Evolutionary conservation across 768 basidiomycete genomes (phyloP), one percentile per base, ranked within the genome.

Genomic region (Termitomyces sp.): DNA sequence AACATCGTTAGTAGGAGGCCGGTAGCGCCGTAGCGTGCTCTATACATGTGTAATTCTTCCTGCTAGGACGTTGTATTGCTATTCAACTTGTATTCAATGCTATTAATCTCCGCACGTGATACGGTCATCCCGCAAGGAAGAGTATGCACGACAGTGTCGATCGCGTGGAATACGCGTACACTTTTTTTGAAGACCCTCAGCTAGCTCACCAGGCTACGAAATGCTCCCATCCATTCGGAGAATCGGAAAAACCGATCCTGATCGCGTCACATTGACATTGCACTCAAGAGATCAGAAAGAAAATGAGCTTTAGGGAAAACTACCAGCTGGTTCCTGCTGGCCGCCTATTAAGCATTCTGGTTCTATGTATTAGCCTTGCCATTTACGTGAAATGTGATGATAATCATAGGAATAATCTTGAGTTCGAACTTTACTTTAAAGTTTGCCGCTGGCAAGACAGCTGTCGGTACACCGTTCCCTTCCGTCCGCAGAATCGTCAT

Each of bases 401-500:
- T 22, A 54, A 54, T 24, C 52, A 24, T 16, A 38, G 54, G 40
- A 42, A n/a, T 32, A 32, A 7, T 1, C 12, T n/a, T 55, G 40
- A 54, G 38, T 55, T 35, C 45, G 11, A 48, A 58, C 45, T 49
- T 22, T 81, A 72, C 61, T 59, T 22, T 81, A 72, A 0, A 76
- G 39, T 59, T 51, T 59, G 13, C 48, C 28, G 48, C 48, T 3
- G 79, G 65, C 16, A 69, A 28, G 72, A 71, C 20, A 59, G 38
- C 53, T 6, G 60, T 59, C 58, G 36, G 55, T 40, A 55, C 54
- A 63, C 59, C 50, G 36, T 60, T 49, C 53, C 60, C 48, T 46
- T 49, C 54, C 62, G 66, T 66, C 71, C 67, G 65, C 50, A 74
- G 78, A 75, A 83, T 79, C 84, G 75, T 76, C 79, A 79, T 81